Conservation (phyloP, 179 eudicot genomes). For the Corrigiola litoralis region DNA sequence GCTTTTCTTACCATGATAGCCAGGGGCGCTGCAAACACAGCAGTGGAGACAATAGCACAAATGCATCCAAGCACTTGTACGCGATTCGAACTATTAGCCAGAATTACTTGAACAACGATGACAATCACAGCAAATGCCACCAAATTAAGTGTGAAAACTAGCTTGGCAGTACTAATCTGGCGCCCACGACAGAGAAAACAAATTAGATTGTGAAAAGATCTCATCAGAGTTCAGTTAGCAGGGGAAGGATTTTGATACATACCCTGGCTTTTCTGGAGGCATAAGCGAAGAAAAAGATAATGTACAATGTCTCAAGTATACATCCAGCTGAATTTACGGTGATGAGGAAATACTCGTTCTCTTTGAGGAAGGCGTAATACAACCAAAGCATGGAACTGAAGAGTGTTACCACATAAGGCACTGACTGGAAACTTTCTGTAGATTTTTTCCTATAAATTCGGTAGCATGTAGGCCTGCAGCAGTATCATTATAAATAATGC, state of each 20-base stretch:
- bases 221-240: neutral
- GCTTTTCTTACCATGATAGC: conserved; percentile 55
- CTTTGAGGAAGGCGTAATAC: conserved; percentile 52
- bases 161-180: conserved; percentile 50
- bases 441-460: conserved; percentile 58
- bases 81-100: conserved; percentile 21
- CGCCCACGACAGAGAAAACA: neutral
- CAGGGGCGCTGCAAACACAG: conserved; percentile 75
- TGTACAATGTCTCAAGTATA: conserved; percentile 56
- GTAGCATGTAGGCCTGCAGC: conserved; percentile 60
- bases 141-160: conserved; percentile 37
- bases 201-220: neutral
- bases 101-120: conserved; percentile 33
- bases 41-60: conserved; percentile 47
- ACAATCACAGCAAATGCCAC: conserved; percentile 39
- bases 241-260: neutral
- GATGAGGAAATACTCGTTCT: conserved; percentile 48
- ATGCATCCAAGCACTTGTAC: conserved; percentile 49
- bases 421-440: conserved; percentile 57
- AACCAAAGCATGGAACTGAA: conserved; percentile 71
- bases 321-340: conserved; percentile 62
- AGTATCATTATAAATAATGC: neutral
- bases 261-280: conserved; percentile 58
- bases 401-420: conserved; percentile 64
- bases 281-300: conserved; percentile 43